Conservation (phyloP, 1,139 yeast species). For the Magnusiomyces paraingens region DNA sequence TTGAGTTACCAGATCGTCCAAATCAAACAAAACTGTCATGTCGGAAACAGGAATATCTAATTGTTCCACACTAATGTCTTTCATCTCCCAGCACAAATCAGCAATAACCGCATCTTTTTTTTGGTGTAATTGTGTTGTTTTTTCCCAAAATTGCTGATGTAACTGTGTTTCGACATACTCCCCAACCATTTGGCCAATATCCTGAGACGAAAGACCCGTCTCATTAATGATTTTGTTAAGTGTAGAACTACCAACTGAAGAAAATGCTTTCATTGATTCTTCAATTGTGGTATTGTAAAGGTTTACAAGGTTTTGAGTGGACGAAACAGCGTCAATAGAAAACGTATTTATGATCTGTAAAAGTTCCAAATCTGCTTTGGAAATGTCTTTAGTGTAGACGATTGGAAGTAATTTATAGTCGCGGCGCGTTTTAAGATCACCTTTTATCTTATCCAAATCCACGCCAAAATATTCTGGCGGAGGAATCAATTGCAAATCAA, state of each 20-base stretch:
- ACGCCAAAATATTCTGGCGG: conserved; percentile 16
- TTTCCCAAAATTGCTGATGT: conserved; percentile 42
- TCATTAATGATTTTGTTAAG: conserved; percentile 31
- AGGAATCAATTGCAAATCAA: conserved; percentile 6
- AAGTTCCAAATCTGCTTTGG: conserved; percentile 28
- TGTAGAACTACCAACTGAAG: conserved; percentile 29
- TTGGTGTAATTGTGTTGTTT: conserved; percentile 25
- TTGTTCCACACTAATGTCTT: conserved; percentile 62
- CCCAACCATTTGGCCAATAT: conserved; percentile 48
- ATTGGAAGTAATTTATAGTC: conserved; percentile 22
- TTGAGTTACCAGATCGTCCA: conserved; percentile 43
- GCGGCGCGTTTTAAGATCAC: conserved; percentile 8
- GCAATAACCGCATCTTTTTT: conserved; percentile 33
- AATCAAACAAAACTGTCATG: conserved; percentile 34
- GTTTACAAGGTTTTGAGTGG: conserved; percentile 33
- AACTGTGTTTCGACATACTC: conserved; percentile 65
- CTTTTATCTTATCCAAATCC: conserved; percentile 20
- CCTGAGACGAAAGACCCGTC: conserved; percentile 42
- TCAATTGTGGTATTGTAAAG: conserved; percentile 35
- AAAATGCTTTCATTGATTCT: conserved; percentile 39
- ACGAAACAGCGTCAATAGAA: conserved; percentile 29
- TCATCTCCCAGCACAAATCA: conserved; percentile 41
- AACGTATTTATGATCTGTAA: conserved; percentile 36
- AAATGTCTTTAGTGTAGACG: conserved; percentile 24
- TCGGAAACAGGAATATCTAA: conserved; percentile 49